Evolutionary conservation across 1,139 yeast species (phyloP).

Genomic region (Insectozyma bohioensis): DNA sequence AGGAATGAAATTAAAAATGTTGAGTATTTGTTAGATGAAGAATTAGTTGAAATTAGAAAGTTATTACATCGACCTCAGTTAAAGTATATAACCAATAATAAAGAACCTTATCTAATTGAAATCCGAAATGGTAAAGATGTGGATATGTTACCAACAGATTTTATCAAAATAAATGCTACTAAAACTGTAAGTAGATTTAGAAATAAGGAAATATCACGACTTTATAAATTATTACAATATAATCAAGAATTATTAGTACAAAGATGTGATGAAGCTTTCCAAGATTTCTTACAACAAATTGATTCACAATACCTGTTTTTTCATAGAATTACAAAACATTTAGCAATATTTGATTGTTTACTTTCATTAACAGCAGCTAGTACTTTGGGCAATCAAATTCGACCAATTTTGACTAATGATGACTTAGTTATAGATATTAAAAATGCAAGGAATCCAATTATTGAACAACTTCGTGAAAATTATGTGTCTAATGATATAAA

Average conservation of each 20-base stretch:
- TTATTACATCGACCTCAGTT: slow-evolving; percentile 58
- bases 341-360: slow-evolving; percentile 73
- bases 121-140: slow-evolving; percentile 58
- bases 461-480: slow-evolving; percentile 51
- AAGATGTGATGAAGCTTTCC: slow-evolving; percentile 58
- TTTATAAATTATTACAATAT: slow-evolving; percentile 58
- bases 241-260: slow-evolving; percentile 58
- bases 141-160: slow-evolving; percentile 61
- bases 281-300: slow-evolving; percentile 45
- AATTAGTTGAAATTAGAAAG: slow-evolving; percentile 45
- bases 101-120: slow-evolving; percentile 73
- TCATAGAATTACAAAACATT: slow-evolving; percentile 45
- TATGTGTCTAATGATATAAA: slow-evolving; percentile 73
- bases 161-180: slow-evolving; percentile 78
- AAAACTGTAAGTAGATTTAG: slow-evolving; percentile 70
- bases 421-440: slow-evolving; percentile 55
- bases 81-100: slow-evolving; percentile 54
- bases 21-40: slow-evolving; percentile 47
- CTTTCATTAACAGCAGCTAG: slow-evolving; percentile 69
- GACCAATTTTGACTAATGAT: slow-evolving; percentile 52
- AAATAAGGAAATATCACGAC: slow-evolving; percentile 53
- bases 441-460: slow-evolving; percentile 77
- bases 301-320: slow-evolving; percentile 52
- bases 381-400: slow-evolving; percentile 44
- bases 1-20: slow-evolving; percentile 43